phyloP scores from a whole-genome alignment of 1,284 basidiomycete genomes.

The Lignosus rhinocerotis region DNA sequence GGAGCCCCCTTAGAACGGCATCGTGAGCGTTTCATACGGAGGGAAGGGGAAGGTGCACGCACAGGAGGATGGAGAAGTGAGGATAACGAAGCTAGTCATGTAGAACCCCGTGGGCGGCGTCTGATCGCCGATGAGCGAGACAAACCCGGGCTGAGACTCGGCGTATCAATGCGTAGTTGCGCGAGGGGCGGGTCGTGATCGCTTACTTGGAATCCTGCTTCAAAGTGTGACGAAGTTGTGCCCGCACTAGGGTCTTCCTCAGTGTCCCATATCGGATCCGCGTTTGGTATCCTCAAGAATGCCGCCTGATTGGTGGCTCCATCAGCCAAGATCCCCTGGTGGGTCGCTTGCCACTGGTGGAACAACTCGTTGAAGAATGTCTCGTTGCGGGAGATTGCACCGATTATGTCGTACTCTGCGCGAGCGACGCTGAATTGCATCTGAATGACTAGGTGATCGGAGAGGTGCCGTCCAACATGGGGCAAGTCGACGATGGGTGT shows the following conservation, averaged over 20 bases:
- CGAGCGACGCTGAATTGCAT: slow-evolving; percentile 19
- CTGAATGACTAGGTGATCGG: slow-evolving; percentile 37
- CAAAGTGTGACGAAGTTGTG: slow-evolving; percentile 19
- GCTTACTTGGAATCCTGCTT: slow-evolving; percentile 6
- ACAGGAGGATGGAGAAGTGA: slow-evolving; percentile 18
- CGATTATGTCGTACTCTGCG: slow-evolving; percentile 13
- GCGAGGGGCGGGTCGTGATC: too few relatives aligned
- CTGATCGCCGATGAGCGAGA: slow-evolving; percentile 7
- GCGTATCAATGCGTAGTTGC: too few relatives aligned
- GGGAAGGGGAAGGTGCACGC: background rate
- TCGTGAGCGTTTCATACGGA: background rate
- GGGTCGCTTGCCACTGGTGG: slow-evolving; percentile 17
- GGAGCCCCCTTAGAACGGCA: slow-evolving; percentile 31
- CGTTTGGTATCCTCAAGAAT: slow-evolving; percentile 13
- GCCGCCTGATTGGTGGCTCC: slow-evolving; percentile 12
- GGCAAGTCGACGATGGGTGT: slow-evolving; percentile 34
- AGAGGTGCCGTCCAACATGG: slow-evolving; percentile 37
- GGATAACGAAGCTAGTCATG: slow-evolving; percentile 9
- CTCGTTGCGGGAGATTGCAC: slow-evolving; percentile 14
- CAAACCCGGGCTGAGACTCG: too few relatives aligned
- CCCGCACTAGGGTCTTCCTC: slow-evolving; percentile 21
- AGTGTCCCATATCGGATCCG: slow-evolving; percentile 4
- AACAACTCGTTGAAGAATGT: slow-evolving; percentile 16
- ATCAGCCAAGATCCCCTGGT: slow-evolving; percentile 9
- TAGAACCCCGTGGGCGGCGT: slow-evolving; percentile 10